Conservation (phyloP, 2,329 filamentous ascomycete genomes). For the Westerdykella ornata region DNA sequence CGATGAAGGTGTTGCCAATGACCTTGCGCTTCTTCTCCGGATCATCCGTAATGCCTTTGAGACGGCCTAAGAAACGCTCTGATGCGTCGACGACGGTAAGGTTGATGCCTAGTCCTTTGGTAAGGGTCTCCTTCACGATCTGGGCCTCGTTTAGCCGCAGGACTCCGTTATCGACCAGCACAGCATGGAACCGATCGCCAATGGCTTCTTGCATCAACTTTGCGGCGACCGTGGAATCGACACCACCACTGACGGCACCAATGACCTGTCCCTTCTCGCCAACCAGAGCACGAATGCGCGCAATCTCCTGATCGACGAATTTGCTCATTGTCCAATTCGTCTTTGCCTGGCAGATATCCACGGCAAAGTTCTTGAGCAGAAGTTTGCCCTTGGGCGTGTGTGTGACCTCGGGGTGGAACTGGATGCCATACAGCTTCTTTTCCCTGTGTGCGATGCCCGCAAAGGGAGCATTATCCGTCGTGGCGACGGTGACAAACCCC, state of each 20-base stretch:
- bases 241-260: slow-evolving; percentile 72
- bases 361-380: slow-evolving; percentile 73
- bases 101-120: slow-evolving; percentile 78
- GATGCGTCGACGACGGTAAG: slow-evolving; percentile 77
- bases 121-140: slow-evolving; percentile 72
- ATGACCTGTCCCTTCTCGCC: slow-evolving; percentile 77
- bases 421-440: slow-evolving; percentile 71
- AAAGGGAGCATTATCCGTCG: slow-evolving; percentile 67
- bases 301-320: slow-evolving; percentile 75
- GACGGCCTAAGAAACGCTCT: slow-evolving; percentile 66
- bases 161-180: slow-evolving; percentile 78
- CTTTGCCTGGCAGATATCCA: slow-evolving; percentile 70
- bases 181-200: slow-evolving; percentile 73
- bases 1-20: slow-evolving; percentile 75
- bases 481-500: slow-evolving; percentile 66
- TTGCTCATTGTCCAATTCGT: slow-evolving; percentile 80
- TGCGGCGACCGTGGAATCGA: slow-evolving; percentile 82
- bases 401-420: slow-evolving; percentile 84
- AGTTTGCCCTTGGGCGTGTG: slow-evolving; percentile 64
- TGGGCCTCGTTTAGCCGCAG: slow-evolving; percentile 81
- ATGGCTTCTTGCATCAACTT: slow-evolving; percentile 84
- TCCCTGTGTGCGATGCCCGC: slow-evolving; percentile 69
- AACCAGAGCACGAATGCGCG: slow-evolving; percentile 71
- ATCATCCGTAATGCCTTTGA: slow-evolving; percentile 65
- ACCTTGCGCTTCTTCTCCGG: slow-evolving; percentile 89